Evolutionary conservation across 1,284 basidiomycete species (phyloP).

Genomic region (Taiwanofungus camphoratus): DNA sequence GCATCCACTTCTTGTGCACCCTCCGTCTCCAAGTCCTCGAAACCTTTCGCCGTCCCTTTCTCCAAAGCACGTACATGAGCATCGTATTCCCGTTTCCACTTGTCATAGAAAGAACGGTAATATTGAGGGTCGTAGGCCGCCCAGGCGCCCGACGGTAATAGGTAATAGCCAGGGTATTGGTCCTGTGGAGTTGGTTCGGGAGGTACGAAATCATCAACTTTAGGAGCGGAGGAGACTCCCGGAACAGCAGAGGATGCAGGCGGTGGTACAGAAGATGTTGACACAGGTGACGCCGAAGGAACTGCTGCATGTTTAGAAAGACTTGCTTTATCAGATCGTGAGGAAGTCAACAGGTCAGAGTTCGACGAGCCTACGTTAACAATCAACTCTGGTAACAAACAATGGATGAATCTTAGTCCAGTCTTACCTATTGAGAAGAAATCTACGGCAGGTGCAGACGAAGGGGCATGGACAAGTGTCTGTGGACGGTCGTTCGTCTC

Average conservation of each 20-base stretch:
- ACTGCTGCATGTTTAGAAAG: constrained; percentile 7
- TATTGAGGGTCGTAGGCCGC: constrained; percentile 73
- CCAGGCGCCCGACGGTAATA: constrained; percentile 76
- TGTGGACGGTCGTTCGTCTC: constrained; percentile 33
- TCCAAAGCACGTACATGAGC: constrained; percentile 64
- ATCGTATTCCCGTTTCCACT: constrained; percentile 68
- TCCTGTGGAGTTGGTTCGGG: constrained; percentile 74
- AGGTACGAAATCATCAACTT: constrained; percentile 62
- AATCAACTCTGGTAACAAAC: background rate
- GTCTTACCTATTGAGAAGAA: constrained; percentile 58
- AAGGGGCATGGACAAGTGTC: constrained; percentile 19
- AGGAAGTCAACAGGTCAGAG: constrained; percentile 3
- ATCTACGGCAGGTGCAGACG: constrained; percentile 44
- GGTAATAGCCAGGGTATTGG: constrained; percentile 86
- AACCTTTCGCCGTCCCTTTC: constrained; percentile 59
- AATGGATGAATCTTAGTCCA: background rate
- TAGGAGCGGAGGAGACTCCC: constrained; percentile 60
- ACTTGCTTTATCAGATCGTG: constrained; percentile 8
- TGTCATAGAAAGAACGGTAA: constrained; percentile 66
- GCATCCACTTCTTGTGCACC: constrained; percentile 62
- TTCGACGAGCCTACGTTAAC: constrained; percentile 4
- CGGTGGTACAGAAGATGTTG: constrained; percentile 17
- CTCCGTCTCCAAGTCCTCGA: constrained; percentile 53
- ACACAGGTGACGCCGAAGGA: constrained; percentile 16
- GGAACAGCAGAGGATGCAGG: too few relatives aligned